Conservation (phyloP, 768 basidiomycete genomes). For the Pleurotus tuoliensis region DNA sequence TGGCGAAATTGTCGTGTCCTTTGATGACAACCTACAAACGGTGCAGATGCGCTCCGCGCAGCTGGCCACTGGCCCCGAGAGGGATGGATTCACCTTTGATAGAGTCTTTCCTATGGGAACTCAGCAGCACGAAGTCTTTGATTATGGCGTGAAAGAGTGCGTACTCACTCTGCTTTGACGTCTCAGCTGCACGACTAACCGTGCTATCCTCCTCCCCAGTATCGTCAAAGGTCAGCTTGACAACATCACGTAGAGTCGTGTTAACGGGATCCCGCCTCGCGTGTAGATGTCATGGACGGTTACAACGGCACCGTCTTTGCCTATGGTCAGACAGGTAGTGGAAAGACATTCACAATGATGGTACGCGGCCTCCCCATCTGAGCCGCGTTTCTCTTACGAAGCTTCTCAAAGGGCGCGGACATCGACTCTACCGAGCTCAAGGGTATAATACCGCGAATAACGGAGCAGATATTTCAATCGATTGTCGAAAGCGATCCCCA, state of each 20-base stretch:
- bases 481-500: constrained; percentile 94
- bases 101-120: constrained; percentile 92
- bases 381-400: constrained; percentile 8
- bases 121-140: constrained; percentile 91
- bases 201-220: constrained; percentile 29
- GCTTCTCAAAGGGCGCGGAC: constrained; percentile 74
- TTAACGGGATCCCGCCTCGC: neutral
- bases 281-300: constrained; percentile 90
- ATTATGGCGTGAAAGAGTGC: constrained; percentile 97
- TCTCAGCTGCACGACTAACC: neutral
- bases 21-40: constrained; percentile 82
- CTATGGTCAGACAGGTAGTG: constrained; percentile 84
- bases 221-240: constrained; percentile 76
- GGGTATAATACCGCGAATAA: constrained; percentile 97
- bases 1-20: constrained; percentile 84
- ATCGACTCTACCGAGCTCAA: constrained; percentile 92
- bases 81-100: constrained; percentile 97
- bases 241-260: neutral
- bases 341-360: constrained; percentile 99
- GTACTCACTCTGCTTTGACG: constrained; percentile 24
- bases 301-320: constrained; percentile 97
- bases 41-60: constrained; percentile 74
- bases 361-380: constrained; percentile 31
- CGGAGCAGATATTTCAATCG: constrained; percentile 97
- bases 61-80: constrained; percentile 79